These are phyloP conservation scores for Chiua sp. DNA, from an alignment of 1,284 basidiomycete species.

Conservation along the genomic window DNA sequence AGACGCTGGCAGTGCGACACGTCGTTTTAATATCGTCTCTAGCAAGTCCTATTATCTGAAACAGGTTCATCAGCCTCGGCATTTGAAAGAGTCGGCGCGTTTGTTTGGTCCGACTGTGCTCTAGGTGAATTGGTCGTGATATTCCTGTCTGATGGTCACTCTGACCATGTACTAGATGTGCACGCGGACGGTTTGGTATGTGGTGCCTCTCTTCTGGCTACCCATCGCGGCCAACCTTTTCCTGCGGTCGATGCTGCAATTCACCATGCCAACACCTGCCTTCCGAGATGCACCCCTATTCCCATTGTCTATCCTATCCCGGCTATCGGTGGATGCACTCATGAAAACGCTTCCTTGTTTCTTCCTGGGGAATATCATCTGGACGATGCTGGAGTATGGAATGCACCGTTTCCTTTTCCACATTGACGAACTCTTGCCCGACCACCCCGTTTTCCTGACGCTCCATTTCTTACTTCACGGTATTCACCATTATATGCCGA, in stretches of 20 bases:
- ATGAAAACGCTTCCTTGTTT: conserved; percentile 68
- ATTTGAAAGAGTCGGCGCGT: conserved; percentile 85
- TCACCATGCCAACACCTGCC: conserved; percentile 65
- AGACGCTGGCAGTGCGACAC: not conserved
- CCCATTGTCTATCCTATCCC: conserved; percentile 52
- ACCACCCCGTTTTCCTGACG: conserved; percentile 79
- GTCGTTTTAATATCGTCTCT: conserved; percentile 11
- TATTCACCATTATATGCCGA: conserved; percentile 97
- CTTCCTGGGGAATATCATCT: conserved; percentile 85
- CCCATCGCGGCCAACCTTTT: conserved; percentile 88
- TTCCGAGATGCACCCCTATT: conserved; percentile 61
- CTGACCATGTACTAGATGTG: conserved; percentile 56
- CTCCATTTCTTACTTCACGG: conserved; percentile 96
- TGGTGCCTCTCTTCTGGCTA: conserved; percentile 92
- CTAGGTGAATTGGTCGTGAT: conserved; percentile 58
- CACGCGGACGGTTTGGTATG: conserved; percentile 94
- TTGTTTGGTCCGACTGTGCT: conserved; percentile 86
- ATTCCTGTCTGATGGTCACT: not conserved
- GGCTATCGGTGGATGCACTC: conserved; percentile 54
- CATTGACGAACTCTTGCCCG: conserved; percentile 90
- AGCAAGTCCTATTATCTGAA: conserved; percentile 96
- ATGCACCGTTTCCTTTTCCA: conserved; percentile 99
- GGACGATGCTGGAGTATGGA: conserved; percentile 96
- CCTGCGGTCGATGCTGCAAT: conserved; percentile 83
- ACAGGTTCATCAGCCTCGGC: conserved; percentile 97